Evolutionary conservation across 306 rosid genomes (phyloP).

Genomic region (Hylodesmum podocarpum): DNA sequence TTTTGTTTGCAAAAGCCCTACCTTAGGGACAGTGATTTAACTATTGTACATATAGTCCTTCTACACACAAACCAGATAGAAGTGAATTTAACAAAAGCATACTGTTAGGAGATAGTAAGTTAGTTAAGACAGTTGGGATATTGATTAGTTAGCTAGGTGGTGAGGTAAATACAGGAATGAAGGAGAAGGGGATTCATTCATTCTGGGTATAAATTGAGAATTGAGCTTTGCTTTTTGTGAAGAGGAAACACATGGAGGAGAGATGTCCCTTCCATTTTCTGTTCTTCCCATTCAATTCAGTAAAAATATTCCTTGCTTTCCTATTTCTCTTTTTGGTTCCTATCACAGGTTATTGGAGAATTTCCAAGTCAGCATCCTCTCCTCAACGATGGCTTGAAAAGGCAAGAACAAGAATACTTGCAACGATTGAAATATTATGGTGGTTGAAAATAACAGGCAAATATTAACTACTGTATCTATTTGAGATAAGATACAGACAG

Average conservation of each 20-base stretch:
- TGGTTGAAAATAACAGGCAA: not conserved
- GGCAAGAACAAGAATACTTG: not conserved
- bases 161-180: not conserved
- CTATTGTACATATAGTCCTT: not conserved
- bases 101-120: not conserved
- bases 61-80: not conserved
- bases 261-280: not conserved
- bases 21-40: conserved; percentile 1
- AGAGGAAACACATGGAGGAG: not conserved
- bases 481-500: no score
- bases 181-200: not conserved
- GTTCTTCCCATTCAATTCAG: not conserved
- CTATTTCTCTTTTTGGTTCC: not conserved
- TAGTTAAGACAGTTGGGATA: not conserved
- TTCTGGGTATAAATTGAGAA: not conserved
- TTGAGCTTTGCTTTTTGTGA: not conserved
- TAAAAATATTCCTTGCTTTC: not conserved
- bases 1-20: not conserved
- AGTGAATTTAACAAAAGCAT: conserved; percentile 18
- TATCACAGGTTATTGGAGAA: not conserved
- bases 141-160: not conserved
- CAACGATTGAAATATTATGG: not conserved
- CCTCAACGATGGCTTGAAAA: conserved; percentile 3
- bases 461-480: no score
- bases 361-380: not conserved